phyloP scores from a whole-genome alignment of 2,329 filamentous ascomycete species.

The Penicillium sumatraense region DNA sequence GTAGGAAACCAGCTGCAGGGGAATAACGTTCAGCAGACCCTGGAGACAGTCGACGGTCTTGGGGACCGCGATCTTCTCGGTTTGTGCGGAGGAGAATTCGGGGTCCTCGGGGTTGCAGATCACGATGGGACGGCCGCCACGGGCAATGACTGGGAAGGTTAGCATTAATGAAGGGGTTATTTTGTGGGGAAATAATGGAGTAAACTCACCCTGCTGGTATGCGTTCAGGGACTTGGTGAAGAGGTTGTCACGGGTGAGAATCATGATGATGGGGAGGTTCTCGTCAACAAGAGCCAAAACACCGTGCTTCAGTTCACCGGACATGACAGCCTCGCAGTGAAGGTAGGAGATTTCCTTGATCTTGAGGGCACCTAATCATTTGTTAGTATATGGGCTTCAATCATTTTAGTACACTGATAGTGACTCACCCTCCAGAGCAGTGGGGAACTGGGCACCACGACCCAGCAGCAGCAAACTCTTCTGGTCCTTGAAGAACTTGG shows the following conservation, averaged over 20 bases:
- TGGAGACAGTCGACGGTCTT: conserved; percentile 94
- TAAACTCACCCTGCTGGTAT: conserved; percentile 83
- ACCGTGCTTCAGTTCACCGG: conserved; percentile 98
- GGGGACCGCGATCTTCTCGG: conserved; percentile 96
- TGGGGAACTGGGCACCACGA: conserved; percentile 92
- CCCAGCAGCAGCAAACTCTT: conserved; percentile 93
- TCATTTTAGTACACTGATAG: no score
- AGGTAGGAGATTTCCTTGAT: conserved; percentile 99
- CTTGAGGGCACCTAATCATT: conserved; percentile 74
- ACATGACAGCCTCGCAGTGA: conserved; percentile 99
- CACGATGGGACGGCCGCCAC: conserved; percentile 93
- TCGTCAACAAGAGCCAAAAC: conserved; percentile 96
- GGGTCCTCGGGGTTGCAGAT: conserved; percentile 92
- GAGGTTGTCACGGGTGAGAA: conserved; percentile 91
- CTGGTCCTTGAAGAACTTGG: conserved; percentile 93
- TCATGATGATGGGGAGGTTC: conserved; percentile 99
- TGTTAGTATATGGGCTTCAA: no score
- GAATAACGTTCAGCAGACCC: conserved; percentile 96
- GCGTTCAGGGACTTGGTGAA: conserved; percentile 99
- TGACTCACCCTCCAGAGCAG: conserved; percentile 80
- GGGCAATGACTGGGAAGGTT: conserved; percentile 76
- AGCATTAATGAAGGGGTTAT: no score
- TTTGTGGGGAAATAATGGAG: conserved; percentile 11
- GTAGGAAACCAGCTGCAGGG: conserved; percentile 96
- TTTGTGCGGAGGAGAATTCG: conserved; percentile 86